Evolutionary conservation across 208 protist genomes (phyloP).

Genomic region (Porcisia hertigi): DNA sequence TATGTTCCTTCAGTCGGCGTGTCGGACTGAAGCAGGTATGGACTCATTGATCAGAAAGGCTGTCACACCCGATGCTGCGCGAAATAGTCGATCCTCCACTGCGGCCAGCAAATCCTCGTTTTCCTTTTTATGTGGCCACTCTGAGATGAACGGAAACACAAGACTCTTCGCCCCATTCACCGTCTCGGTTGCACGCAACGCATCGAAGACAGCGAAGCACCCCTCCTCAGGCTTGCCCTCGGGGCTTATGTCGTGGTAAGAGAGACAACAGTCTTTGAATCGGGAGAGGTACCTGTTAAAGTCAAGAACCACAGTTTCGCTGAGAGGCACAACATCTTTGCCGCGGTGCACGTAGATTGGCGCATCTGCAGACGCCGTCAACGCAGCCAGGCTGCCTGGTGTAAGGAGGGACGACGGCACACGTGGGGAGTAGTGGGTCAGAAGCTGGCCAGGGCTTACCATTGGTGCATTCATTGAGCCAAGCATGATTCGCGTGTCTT

Average conservation of each 20-base stretch:
- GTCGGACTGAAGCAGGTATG: not conserved
- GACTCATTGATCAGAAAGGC: slow-evolving; percentile 38
- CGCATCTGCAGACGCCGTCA: not conserved
- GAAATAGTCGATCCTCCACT: slow-evolving; percentile 90
- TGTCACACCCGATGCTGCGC: slow-evolving; percentile 85
- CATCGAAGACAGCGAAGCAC: slow-evolving; percentile 81
- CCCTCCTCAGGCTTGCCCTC: slow-evolving; percentile 61
- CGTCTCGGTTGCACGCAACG: slow-evolving; percentile 80
- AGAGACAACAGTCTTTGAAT: slow-evolving; percentile 44
- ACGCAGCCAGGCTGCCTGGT: slow-evolving; percentile 46
- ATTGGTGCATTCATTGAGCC: slow-evolving; percentile 47
- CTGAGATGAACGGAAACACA: slow-evolving; percentile 87
- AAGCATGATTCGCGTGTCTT: slow-evolving; percentile 66
- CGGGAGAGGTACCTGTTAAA: slow-evolving; percentile 56
- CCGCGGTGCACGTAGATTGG: slow-evolving; percentile 40
- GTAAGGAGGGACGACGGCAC: slow-evolving; percentile 77
- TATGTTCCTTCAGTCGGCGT: not conserved
- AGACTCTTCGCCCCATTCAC: slow-evolving; percentile 59
- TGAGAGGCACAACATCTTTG: slow-evolving; percentile 24
- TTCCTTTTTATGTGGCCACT: slow-evolving; percentile 49
- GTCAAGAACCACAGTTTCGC: slow-evolving; percentile 68
- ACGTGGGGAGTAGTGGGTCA: slow-evolving; percentile 90
- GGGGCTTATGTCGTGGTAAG: slow-evolving; percentile 71
- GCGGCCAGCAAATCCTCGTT: slow-evolving; percentile 71
- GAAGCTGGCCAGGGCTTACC: slow-evolving; percentile 91